These are phyloP conservation scores for Pharus latifolius DNA, from an alignment of 176 grass and related monocot species.

Conservation along the genomic window DNA sequence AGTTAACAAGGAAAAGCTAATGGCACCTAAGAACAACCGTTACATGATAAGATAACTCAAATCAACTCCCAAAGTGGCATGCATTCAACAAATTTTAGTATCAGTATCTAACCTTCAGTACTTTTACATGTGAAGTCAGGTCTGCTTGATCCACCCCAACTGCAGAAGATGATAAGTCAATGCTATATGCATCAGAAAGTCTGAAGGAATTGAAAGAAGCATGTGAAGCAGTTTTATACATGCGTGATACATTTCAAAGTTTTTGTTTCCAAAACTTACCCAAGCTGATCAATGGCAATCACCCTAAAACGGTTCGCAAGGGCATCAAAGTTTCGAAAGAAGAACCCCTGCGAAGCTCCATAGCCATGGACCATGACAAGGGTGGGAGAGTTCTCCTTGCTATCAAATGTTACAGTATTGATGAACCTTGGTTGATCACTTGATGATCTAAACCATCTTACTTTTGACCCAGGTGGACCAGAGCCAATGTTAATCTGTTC, in stretches of 20 bases:
- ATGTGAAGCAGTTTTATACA: background rate
- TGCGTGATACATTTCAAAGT: background rate
- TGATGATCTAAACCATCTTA: constrained; percentile 86
- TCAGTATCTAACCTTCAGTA: constrained; percentile 67
- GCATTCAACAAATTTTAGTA: background rate
- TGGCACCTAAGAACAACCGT: background rate
- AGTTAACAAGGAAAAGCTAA: background rate
- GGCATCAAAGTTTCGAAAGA: constrained; percentile 92
- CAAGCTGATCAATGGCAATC: constrained; percentile 91
- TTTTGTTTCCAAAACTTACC: constrained; percentile 38
- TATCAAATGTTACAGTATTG: constrained; percentile 95
- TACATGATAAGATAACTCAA: background rate
- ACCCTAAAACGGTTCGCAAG: constrained; percentile 82
- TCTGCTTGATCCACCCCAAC: constrained; percentile 97
- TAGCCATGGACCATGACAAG: constrained; percentile 99
- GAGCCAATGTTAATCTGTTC: constrained; percentile 86
- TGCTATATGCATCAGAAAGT: background rate
- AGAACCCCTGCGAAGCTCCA: constrained; percentile 90
- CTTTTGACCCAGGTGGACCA: constrained; percentile 80
- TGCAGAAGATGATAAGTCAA: constrained; percentile 19
- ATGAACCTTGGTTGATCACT: constrained; percentile 92
- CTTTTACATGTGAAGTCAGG: constrained; percentile 97
- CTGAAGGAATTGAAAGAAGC: background rate
- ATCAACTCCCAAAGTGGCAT: background rate
- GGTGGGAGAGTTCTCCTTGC: constrained; percentile 69